Evolutionary conservation across 2,329 filamentous ascomycete genomes (phyloP), one percentile per base, ranked within the genome.

Genomic region (Fusarium decemcellulare): DNA sequence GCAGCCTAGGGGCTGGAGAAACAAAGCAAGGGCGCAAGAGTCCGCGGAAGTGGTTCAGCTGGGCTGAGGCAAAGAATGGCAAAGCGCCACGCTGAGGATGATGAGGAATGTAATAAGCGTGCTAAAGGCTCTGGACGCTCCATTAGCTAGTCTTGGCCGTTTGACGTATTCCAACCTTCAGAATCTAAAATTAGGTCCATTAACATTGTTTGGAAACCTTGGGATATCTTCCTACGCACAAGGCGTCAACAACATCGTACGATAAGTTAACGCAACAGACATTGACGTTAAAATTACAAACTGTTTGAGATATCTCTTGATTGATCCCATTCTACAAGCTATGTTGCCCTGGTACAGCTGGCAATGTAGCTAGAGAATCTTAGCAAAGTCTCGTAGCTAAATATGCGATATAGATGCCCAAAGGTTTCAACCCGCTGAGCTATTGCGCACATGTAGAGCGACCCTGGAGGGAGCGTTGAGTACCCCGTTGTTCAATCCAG

Each of bases 1-100:
- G 73, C 11, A 52, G 70, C 14, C 16, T 43, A 9, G 40, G n/a
- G 16, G 16, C 40, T 18, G n/a, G n/a, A 7, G 40, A 43, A 23
- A 23, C 40, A 5, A 43, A 43, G 16, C 40, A 43, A 43, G 16
- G 16, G 40, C 40, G 16, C 8, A 43, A 34, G 30, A 34, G 30
- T 34, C 30, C 30, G 30, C 30, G 30, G 30, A 34, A 18, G 12
- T 23, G 18, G 40, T 43, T 43, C 40, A 43, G 40, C 40, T 23
- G 40, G 40, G 40, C 40, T 43, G 40, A 43, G 40, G 18, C 2
- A 6, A 43, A 18, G 39, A 42, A 42, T 42, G 40, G 16, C 40
- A 43, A 18, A n/a, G 9, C 40, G 40, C 40, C 40, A 43, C 40
- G 40, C 40, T 43, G 40, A 43, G 16, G 16, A 43, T 14, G n/a